Base-by-base conservation (phyloP, 352 stramenopile species). In the Globisporangium solare region DNA sequence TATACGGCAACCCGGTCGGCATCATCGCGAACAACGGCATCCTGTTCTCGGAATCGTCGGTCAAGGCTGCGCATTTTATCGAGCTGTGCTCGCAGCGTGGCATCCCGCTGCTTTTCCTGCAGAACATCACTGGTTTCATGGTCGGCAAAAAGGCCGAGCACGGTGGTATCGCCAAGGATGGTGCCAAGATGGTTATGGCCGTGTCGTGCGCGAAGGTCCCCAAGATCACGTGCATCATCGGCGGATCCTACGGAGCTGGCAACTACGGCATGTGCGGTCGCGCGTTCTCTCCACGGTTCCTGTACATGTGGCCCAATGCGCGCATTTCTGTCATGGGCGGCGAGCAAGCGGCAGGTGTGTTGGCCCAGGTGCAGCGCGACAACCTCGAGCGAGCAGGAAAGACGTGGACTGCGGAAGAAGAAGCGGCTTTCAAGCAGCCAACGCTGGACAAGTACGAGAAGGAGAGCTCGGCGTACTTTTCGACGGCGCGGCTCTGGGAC, bases 1-100 rank as follows among this genome's bases (percentile, higher is more conserved):
- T 99, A 51, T 97, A 98, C 62, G 96, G 96, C 31, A 91, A 97
- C 68, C 87, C 89, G 3, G 85, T 98, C 11, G 97, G 96, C 6
- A 97, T 99, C 60, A 89, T 99, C 63, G 96, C 96, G 51, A 99
- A 99, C 76, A 99, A 99, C 67, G 97, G 97, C 24, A 98, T 99
- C 68, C 73, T 99, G 0, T 97, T 97, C 64, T 94, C 79, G 17
- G 92, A 98, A 67, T 92, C 87, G 24, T 80, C 74, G 8, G 70
- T 97, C 47, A 98, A 99, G 75, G 96, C 86, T 12, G 83, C 94
- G 32, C 96, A 99, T 71, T 99, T 99, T 68, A 97, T 99, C 51
- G 91, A 99, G 63, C 62, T 99, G 22, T 99, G 97, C 80, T 92
- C 83, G 64, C 96, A 99, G 69, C 77, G 96, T 41, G 82, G 88